Percentiles rank a stretch among this genome's conserved stretches.
phyloP scores from a whole-genome alignment of 768 basidiomycete species.

The Lactarius sp. region DNA sequence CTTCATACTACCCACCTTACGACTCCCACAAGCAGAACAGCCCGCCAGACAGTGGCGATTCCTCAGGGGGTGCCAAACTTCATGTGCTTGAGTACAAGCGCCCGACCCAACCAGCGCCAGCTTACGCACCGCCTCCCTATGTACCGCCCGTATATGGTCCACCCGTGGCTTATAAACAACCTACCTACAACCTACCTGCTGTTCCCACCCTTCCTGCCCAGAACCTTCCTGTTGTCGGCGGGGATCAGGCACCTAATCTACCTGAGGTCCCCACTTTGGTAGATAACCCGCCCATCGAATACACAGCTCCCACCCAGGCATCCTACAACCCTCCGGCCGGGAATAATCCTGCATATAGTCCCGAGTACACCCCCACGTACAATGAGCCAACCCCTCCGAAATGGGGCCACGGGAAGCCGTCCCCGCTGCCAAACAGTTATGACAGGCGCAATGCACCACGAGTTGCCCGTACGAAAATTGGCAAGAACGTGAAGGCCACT shows the following conservation, averaged over 20 bases:
- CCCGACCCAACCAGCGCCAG: slow-evolving; percentile 3
- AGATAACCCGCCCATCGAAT: background rate
- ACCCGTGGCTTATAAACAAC: background rate
- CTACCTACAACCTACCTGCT: background rate
- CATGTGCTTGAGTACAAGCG: background rate
- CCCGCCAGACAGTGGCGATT: background rate
- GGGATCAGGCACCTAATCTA: background rate
- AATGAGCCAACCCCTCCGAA: slow-evolving; percentile 6
- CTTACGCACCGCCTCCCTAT: slow-evolving; percentile 8
- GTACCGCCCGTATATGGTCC: slow-evolving; percentile 1
- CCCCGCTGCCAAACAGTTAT: slow-evolving; percentile 7
- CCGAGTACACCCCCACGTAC: background rate
- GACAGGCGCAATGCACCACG: slow-evolving; percentile 15
- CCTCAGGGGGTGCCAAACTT: background rate
- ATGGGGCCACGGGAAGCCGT: slow-evolving; percentile 19
- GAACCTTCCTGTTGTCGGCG: background rate
- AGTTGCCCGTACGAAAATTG: slow-evolving; percentile 10
- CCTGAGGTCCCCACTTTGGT: background rate
- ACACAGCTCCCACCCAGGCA: background rate
- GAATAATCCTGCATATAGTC: background rate
- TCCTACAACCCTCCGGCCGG: background rate
- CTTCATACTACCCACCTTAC: slow-evolving; percentile 7
- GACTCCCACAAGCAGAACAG: background rate
- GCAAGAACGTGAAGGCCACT: slow-evolving; percentile 1
- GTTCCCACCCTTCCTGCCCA: background rate